These are phyloP conservation scores for Aspergillus niger DNA, from an alignment of 2,329 filamentous ascomycete species.

Conservation along the genomic window DNA sequence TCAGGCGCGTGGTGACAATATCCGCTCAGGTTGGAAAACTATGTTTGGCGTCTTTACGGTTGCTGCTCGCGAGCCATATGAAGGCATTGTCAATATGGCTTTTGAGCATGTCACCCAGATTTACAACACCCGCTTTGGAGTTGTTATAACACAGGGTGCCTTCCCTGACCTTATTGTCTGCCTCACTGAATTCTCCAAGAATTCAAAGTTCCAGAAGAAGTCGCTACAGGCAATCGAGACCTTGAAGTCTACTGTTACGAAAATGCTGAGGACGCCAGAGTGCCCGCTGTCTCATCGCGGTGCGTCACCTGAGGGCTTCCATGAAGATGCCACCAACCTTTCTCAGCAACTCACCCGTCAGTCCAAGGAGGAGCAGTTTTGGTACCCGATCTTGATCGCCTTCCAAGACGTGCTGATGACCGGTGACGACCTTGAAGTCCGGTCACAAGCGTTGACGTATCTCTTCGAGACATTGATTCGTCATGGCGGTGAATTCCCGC, in stretches of 20 bases:
- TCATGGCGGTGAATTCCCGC: conserved; percentile 87
- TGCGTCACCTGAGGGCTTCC: conserved; percentile 48
- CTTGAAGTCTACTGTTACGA: conserved; percentile 87
- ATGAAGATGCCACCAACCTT: conserved; percentile 50
- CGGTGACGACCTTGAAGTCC: conserved; percentile 94
- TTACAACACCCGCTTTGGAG: conserved; percentile 91
- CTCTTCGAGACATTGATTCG: conserved; percentile 91
- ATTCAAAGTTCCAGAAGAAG: conserved; percentile 98
- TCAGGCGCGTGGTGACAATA: conserved; percentile 92
- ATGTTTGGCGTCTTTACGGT: conserved; percentile 99
- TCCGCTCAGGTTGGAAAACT: conserved; percentile 95
- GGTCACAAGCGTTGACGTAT: conserved; percentile 84
- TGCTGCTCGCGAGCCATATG: conserved; percentile 87
- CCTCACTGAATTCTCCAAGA: conserved; percentile 97
- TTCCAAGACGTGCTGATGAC: conserved; percentile 99
- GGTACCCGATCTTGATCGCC: conserved; percentile 96
- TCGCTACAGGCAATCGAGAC: conserved; percentile 94
- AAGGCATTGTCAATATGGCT: conserved; percentile 92
- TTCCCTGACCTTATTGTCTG: conserved; percentile 97
- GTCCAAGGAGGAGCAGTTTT: conserved; percentile 94
- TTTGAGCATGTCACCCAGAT: conserved; percentile 96
- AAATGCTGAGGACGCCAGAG: conserved; percentile 94
- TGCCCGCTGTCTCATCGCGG: conserved; percentile 78
- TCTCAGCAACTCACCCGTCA: conserved; percentile 71
- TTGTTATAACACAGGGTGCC: conserved; percentile 93